A percentile compares a stretch with the other conserved stretches of the same genome.
These are phyloP conservation scores for Cercospora sp. DNA, from an alignment of 2,329 filamentous ascomycete genomes.

Conservation along the genomic window DNA sequence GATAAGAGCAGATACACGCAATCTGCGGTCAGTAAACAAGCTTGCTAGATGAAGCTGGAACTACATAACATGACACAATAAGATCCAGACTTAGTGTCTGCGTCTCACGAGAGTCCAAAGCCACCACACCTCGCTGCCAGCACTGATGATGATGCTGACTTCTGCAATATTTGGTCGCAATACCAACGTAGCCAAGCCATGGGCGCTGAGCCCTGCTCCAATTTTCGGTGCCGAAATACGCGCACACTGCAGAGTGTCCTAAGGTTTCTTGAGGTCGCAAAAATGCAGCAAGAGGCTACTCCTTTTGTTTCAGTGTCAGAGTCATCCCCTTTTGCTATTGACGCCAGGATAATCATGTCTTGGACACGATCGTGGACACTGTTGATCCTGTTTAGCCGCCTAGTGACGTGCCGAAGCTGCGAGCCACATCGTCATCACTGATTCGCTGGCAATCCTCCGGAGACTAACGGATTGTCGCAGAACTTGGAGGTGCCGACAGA, in stretches of 20 bases:
- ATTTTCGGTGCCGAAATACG: neutral
- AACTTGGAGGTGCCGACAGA: conserved; percentile 15
- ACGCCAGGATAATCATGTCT: neutral
- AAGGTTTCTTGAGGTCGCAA: too few relatives aligned
- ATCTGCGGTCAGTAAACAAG: neutral
- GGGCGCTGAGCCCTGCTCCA: neutral
- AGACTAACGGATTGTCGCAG: conserved; percentile 12
- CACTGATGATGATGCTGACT: too few relatives aligned
- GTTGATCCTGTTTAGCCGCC: neutral
- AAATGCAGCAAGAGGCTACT: neutral
- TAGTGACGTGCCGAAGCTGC: conserved; percentile 1
- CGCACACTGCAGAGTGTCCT: too few relatives aligned
- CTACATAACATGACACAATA: neutral
- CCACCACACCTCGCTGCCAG: too few relatives aligned
- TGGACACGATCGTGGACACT: neutral
- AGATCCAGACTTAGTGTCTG: neutral
- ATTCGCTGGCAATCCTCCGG: conserved; percentile 3
- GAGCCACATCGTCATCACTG: neutral
- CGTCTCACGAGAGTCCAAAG: neutral
- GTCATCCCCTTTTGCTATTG: neutral
- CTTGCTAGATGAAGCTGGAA: conserved; percentile 1
- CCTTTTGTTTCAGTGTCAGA: neutral
- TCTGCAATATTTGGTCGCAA: neutral
- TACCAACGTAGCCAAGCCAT: neutral
- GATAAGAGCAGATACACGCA: neutral